Evolutionary conservation across 495 filamentous ascomycete genomes (phyloP).

Genomic region (Cairneyella variabilis): DNA sequence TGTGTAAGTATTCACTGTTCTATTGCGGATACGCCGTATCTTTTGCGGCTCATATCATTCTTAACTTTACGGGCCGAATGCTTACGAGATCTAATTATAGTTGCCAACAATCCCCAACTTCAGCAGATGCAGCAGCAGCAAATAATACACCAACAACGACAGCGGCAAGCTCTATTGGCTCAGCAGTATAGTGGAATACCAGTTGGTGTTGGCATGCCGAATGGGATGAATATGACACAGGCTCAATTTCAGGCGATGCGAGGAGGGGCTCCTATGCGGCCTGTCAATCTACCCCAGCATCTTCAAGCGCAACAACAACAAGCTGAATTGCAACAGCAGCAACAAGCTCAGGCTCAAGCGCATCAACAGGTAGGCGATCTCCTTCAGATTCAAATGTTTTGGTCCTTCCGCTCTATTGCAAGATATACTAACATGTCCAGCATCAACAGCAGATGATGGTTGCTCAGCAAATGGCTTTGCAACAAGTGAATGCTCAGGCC

Average conservation of each 20-base stretch:
- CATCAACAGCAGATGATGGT: conserved; percentile 27
- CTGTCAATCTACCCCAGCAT: conserved; percentile 40
- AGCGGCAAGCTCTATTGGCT: conserved; percentile 31
- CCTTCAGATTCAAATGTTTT: too few species aligned
- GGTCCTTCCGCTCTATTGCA: too few species aligned
- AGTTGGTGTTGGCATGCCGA: conserved; percentile 53
- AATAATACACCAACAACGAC: conserved; percentile 35
- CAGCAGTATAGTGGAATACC: conserved; percentile 48
- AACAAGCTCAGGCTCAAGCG: conserved; percentile 35
- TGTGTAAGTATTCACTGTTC: conserved; percentile 29
- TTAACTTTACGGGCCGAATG: conserved; percentile 16
- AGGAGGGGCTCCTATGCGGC: conserved; percentile 25
- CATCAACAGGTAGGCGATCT: conserved; percentile 32
- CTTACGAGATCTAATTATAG: conserved; percentile 20
- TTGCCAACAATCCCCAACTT: conserved; percentile 23
- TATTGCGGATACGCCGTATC: too few species aligned
- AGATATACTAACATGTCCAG: conserved; percentile 14
- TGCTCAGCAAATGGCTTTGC: conserved; percentile 37
- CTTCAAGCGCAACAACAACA: conserved; percentile 40
- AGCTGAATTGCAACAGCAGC: conserved; percentile 31
- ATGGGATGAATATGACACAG: conserved; percentile 54
- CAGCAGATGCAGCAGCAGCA: conserved; percentile 28
- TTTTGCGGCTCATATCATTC: too few species aligned
- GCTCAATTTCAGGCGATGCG: conserved; percentile 56
- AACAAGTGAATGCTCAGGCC: conserved; percentile 25